Percentiles rank a stretch among this genome's conserved stretches.
These are phyloP conservation scores for Lentinula aciculospora DNA, from an alignment of 768 basidiomycete genomes.

Conservation along the genomic window DNA sequence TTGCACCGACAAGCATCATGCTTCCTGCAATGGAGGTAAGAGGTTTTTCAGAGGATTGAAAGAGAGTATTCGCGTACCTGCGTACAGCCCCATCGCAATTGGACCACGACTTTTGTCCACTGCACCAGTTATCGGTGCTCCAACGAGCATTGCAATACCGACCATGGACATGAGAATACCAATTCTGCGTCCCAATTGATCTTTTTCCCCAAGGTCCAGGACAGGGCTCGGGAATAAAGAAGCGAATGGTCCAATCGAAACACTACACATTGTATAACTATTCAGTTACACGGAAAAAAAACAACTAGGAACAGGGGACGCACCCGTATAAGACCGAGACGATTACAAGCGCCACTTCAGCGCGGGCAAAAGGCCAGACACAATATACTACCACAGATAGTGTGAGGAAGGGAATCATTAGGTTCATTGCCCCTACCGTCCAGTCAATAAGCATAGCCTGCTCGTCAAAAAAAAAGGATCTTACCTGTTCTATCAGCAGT, in stretches of 20 bases:
- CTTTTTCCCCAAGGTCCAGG: constrained; percentile 2
- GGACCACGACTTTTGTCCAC: constrained; percentile 5
- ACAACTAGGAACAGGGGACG: constrained; percentile 8
- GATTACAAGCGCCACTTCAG: constrained; percentile 23
- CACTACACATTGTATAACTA: background rate
- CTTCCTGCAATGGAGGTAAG: background rate
- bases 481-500: constrained; percentile 33
- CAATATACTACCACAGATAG: constrained; percentile 37
- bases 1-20: constrained; percentile 3
- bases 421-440: constrained; percentile 37
- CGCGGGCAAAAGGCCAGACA: constrained; percentile 41
- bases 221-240: background rate
- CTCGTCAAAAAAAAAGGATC: background rate
- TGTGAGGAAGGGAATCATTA: constrained; percentile 36
- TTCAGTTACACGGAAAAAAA: too few relatives aligned
- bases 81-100: background rate
- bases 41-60: background rate
- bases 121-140: constrained; percentile 2
- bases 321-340: constrained; percentile 41
- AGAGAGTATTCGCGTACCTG: background rate
- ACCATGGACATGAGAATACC: constrained; percentile 4
- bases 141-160: constrained; percentile 3
- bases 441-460: background rate
- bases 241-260: constrained; percentile 2
- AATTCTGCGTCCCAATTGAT: constrained; percentile 4